Conservation (phyloP, 169 alveolate species). For the Eimeria necatrix region DNA sequence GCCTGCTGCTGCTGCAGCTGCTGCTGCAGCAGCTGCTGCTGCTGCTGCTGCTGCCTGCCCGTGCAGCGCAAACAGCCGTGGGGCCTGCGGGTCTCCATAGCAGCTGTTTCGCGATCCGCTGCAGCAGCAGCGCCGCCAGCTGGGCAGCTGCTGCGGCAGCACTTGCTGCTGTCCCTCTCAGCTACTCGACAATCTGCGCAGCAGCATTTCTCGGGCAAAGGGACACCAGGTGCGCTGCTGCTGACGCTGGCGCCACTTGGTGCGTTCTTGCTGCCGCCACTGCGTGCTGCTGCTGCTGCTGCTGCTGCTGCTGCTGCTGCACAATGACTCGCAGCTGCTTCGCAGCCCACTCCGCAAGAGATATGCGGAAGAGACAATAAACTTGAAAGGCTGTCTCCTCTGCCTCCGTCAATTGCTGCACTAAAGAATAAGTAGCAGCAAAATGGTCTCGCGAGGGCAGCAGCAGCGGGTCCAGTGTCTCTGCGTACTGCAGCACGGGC, state of each 20-base stretch:
- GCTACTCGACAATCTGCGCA: neutral
- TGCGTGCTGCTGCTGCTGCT: constrained; percentile 9
- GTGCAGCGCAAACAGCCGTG: constrained; percentile 24
- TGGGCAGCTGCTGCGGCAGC: constrained; percentile 35
- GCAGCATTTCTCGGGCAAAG: neutral
- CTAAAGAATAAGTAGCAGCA: constrained; percentile 53
- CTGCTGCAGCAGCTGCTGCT: constrained; percentile 44
- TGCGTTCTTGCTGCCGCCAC: neutral
- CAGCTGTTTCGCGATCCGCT: neutral
- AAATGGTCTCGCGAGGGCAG: constrained; percentile 55
- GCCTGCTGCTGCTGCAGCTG: constrained; percentile 34
- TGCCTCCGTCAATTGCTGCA: constrained; percentile 56
- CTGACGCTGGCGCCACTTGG: neutral
- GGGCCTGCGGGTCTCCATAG: neutral
- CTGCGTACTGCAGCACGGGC: constrained; percentile 64
- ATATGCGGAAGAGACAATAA: constrained; percentile 63
- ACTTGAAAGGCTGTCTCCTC: constrained; percentile 72
- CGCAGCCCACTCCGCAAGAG: constrained; percentile 65
- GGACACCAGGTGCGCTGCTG: neutral
- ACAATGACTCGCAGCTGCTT: constrained; percentile 35
- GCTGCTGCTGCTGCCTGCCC: constrained; percentile 1
- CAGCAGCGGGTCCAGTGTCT: constrained; percentile 44
- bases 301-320: constrained; percentile 67
- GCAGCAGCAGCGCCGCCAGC: neutral
- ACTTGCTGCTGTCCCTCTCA: neutral